Evolutionary conservation across 129 eudicot species (phyloP), one percentile per base, ranked within the genome.

Genomic region (Erigeron canadensis): DNA sequence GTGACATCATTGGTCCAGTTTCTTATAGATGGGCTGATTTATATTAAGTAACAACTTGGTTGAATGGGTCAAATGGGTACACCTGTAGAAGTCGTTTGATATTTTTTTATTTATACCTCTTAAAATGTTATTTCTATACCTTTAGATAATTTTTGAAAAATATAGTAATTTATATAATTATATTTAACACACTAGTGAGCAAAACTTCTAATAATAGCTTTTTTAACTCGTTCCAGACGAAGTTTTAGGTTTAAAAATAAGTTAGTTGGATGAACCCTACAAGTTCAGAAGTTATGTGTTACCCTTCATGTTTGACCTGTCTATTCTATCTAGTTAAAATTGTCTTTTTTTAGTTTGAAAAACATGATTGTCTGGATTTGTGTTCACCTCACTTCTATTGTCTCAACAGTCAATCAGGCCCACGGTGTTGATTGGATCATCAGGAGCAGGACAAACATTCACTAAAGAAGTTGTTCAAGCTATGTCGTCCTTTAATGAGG

Each of bases 371-470:
- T 16, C 19, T 51, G 57, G 51, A 21, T 72, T 5, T 15, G 11
- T 41, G 37, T 17, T 79, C 5, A 38, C 65, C 43, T 61, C 40
- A 12, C 67, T 54, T 57, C 5, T 56, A 43, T 48, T 75, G 51
- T 73, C 22, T 45, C 58, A 37, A 54, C 79, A 94, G 99, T 70
- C 87, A 63, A 87, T 94, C 83, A 94, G 82, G 84, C 98, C 98
- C 46, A 94, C 98, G 3, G 93, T 94, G 40, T 77, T 93, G 86
- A 93, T 93, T 56, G 98, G 98, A 71, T 89, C 98, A 54, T 93
- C 98, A n/a, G 98, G 98, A 75, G 97, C 85, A 28, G 98, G 98
- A 63, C 84, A 83, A 71, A 94, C 98, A 17, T 94, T 94, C 51
- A 94, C 97, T 13, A 94, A 94, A 80, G 98, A 94, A 53, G 87